Base-by-base conservation (phyloP, 345 rosid genomes). In the Linum lewisii region DNA sequence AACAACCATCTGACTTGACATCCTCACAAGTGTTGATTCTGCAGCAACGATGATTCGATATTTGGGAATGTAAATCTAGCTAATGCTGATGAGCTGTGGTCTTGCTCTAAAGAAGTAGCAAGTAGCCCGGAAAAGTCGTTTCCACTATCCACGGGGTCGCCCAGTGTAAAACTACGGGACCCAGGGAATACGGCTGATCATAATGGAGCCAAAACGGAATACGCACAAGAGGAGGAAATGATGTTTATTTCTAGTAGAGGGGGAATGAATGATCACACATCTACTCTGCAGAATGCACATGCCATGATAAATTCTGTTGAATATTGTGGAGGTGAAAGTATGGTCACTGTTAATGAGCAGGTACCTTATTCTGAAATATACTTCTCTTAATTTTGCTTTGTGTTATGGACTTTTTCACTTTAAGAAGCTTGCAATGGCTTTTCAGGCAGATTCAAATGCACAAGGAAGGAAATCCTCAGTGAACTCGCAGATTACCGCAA, bases 11-110 rank as follows among this genome's bases (percentile, higher is more conserved):
- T 83, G 83, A 84, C 90, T 78, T 66, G 79, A 63, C 79, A 81
- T 83, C 79, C 95, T 82, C 86, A 82, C 95, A 87, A 93, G 88
- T 79, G 83, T 61, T 87, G 87, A 67, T 89, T 84, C 85, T 87
- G 90, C 97, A 87, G 99, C 77, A 84, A 82, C 71, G 99, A 85
- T 75, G 90, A 81, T 73, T 79, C 91, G 58, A 73, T 87, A 70
- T 89, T 82, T 84, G 89, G 92, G 61, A 69, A 78, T 77, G 87
- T 58, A 67, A 84, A 70, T 77, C 83, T 87, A 79, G 82, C 65
- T 54, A 51, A 62, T 67, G 76, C 81, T 65, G 85, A 83, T 73
- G 93, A 81, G 74, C 74, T 87, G 59, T 90, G 99, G 97, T 66
- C 87, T 63, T 72, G 85, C 53, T 75, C 89, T 49, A 83, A 83